Base-by-base conservation (phyloP, 352 stramenopile species). In the Bremia lactucae region DNA sequence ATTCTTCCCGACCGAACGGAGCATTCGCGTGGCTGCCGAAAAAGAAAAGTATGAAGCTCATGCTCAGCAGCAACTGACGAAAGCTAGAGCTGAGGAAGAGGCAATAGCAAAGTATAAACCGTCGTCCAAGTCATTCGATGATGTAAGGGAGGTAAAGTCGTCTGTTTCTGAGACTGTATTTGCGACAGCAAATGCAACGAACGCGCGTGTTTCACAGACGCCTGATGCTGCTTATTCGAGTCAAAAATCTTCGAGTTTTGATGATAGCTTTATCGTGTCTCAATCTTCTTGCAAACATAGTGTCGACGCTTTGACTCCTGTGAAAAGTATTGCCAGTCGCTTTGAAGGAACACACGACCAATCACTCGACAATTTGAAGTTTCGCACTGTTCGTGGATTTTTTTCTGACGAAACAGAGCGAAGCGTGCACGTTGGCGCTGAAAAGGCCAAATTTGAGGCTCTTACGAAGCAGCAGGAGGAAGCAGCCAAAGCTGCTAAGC, bases 291-390 rank as follows among this genome's bases (percentile, higher is more conserved):
- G 28, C 24, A 52, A 55, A 23, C 40, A 38, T 4, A 55, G 35
- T 22, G 36, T 55, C 10, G 44, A 65, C 18, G 36, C 42, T 2
- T 25, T 57, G 33, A 68, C 59, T 13, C 63, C 63, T 4, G 63
- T 86, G 13, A 77, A 77, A 51, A 73, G 64, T 51, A 77, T 86
- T 33, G 68, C 66, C 4, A 70, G 64, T 47, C 68, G 68, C 13
- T 86, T 87, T 25, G 74, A 87, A 54, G 66, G 53, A 3, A 80
- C 81, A 50, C 58, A 65, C 24, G 62, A 80, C 18, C 63, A 82
- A 52, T 80, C 65, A 8, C 68, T 87, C 0, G 66, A 82, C 36
- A 64, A 29, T 20, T 49, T 82, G 1, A 72, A 72, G 31, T 72
- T 82, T 36, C 69, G 69, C 19, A 82, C 69, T 6, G 63, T 82